Base-by-base conservation (phyloP, 768 basidiomycete species). In the Naganishia onofrii region DNA sequence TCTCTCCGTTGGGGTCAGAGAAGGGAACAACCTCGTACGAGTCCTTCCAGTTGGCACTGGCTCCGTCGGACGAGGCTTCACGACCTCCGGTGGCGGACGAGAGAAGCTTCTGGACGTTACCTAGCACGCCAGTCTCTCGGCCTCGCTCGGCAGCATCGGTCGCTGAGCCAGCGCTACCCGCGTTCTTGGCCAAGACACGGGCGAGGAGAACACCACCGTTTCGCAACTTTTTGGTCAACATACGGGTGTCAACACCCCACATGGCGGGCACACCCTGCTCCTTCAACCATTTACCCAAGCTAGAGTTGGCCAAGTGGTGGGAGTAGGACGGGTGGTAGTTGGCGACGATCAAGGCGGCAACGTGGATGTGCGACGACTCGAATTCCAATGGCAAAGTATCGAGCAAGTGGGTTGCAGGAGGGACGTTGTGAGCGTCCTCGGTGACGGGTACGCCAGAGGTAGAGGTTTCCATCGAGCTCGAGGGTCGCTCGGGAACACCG, bases 231-330 rank as follows among this genome's bases (percentile, higher is more conserved):
- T 98, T 98, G 65, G 96, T 98, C 78, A 99, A 87, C 67, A 90
- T 92, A 74, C 96, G 89, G 0, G 96, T 98, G 83, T 98, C 96
- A 69, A 98, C 86, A 73, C 96, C 96, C 81, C 88, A 96, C 66
- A 99, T 87, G 73, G 95, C 96, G 7, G 95, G 95, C 42, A 99
- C 84, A 51, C 88, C 89, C 76, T 94, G 92, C 82, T 97, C 93
- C 82, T 93, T 92, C 65, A 98, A 87, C 96, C 96, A 99, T 73
- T 87, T 79, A 60, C 90, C 89, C 21, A 99, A 85, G 10, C 91
- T 93, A 5, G 92, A 92, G 57, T 84, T 84, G 53, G 95, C 94
- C 51, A 97, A 87, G 84, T 91, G 95, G 82, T 99, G 95, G 74
- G 91, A 93, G 83, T 90, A 95, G n/a, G 77, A 77, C 28, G 81